Percentiles rank a stretch among this genome's conserved stretches.
Conservation (phyloP, 345 rosid species). For the Brassica rapa region DNA sequence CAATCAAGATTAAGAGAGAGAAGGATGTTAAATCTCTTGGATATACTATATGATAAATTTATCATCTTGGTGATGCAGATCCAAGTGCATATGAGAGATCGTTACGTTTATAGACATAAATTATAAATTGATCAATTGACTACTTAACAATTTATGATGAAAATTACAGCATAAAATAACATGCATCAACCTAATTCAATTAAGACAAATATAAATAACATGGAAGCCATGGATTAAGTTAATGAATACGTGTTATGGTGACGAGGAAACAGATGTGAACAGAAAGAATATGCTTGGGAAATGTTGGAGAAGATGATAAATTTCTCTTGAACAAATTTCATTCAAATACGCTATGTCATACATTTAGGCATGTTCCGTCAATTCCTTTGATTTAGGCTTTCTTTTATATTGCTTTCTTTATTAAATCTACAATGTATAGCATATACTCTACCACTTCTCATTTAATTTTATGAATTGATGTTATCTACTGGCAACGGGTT, state of each 20-base stretch:
- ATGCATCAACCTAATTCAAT: conserved; percentile 22
- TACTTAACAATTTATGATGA: conserved; percentile 29
- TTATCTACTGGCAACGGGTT: background rate
- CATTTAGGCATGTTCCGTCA: conserved; percentile 31
- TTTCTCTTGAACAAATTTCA: conserved; percentile 36
- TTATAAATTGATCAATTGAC: conserved; percentile 32
- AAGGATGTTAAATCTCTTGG: conserved; percentile 37
- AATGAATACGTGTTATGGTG: conserved; percentile 14
- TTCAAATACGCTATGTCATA: conserved; percentile 36
- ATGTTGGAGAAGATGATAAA: conserved; percentile 15
- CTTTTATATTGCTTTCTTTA: background rate
- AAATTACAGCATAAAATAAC: conserved; percentile 35
- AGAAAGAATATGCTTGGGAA: conserved; percentile 33
- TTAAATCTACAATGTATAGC: conserved; percentile 1
- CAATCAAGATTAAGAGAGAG: conserved; percentile 42
- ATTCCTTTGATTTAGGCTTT: conserved; percentile 23
- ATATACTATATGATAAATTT: conserved; percentile 34
- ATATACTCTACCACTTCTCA: conserved; percentile 1
- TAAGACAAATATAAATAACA: background rate
- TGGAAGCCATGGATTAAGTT: conserved; percentile 26
- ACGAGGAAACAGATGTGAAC: conserved; percentile 39
- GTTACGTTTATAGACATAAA: conserved; percentile 30
- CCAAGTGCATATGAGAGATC: conserved; percentile 36
- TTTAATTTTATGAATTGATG: background rate
- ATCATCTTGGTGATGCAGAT: conserved; percentile 41